These are phyloP conservation scores for Moesziomyces parantarcticus DNA, from an alignment of 1,284 basidiomycete genomes.

Conservation along the genomic window DNA sequence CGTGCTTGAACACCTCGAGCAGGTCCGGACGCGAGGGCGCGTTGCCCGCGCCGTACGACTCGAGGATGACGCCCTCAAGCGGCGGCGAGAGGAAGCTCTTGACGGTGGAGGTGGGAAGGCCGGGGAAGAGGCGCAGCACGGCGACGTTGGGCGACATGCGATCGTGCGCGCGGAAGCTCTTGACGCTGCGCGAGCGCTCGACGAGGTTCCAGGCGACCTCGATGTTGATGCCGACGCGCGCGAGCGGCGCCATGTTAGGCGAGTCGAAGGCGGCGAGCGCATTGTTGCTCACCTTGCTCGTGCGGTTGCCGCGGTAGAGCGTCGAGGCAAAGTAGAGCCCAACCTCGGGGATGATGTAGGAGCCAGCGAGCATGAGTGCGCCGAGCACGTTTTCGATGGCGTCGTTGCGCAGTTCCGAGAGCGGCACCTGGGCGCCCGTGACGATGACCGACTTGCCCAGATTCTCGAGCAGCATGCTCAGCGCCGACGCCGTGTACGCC, in stretches of 20 bases:
- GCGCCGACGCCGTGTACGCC: constrained; percentile 53
- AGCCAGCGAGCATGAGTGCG: constrained; percentile 85
- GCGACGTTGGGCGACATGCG: constrained; percentile 57
- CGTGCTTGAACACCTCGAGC: constrained; percentile 76
- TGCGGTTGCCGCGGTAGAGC: constrained; percentile 83
- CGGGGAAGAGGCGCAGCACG: constrained; percentile 79
- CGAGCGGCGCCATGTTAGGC: constrained; percentile 85
- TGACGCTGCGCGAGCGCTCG: constrained; percentile 79
- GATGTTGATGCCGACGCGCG: constrained; percentile 87
- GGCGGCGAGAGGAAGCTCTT: constrained; percentile 58
- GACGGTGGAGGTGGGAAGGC: constrained; percentile 72
- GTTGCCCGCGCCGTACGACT: constrained; percentile 86
- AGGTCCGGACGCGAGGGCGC: constrained; percentile 68
- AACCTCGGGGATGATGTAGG: constrained; percentile 84
- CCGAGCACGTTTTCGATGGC: constrained; percentile 74
- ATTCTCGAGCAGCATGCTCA: constrained; percentile 86
- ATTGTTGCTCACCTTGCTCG: constrained; percentile 82
- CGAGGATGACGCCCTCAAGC: constrained; percentile 75
- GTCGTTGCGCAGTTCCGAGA: constrained; percentile 87
- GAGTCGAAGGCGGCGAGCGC: constrained; percentile 87
- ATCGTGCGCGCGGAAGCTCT: constrained; percentile 83
- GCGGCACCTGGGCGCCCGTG: constrained; percentile 90
- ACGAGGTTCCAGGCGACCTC: constrained; percentile 62
- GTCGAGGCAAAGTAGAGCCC: constrained; percentile 89
- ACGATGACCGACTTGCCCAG: constrained; percentile 87